Conservation (phyloP, 2,329 filamentous ascomycete genomes). For the Alternaria brassicae region DNA sequence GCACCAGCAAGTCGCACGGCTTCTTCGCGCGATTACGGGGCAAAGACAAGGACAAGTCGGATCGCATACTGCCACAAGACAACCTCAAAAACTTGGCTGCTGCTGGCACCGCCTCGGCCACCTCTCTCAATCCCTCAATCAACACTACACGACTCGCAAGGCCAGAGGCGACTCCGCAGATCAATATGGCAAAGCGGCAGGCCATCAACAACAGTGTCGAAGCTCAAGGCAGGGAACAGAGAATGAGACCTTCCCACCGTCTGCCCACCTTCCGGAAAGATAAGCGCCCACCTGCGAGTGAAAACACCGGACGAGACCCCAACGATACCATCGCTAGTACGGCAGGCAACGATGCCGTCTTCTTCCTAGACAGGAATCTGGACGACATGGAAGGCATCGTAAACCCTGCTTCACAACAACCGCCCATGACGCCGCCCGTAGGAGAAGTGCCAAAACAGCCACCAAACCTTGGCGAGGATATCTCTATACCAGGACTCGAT, state of each 20-base stretch:
- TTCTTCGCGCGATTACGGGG: constrained; percentile 63
- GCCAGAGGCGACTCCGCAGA: constrained; percentile 39
- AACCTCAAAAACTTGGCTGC: constrained; percentile 49
- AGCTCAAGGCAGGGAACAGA: constrained; percentile 28
- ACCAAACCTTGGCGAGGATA: constrained; percentile 58
- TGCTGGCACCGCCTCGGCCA: constrained; percentile 43
- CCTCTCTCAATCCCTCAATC: constrained; percentile 49
- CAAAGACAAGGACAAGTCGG: constrained; percentile 57
- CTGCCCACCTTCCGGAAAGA: constrained; percentile 60
- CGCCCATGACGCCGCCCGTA: constrained; percentile 72
- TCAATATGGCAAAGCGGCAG: constrained; percentile 37
- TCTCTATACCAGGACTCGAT: constrained; percentile 38
- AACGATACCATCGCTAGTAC: constrained; percentile 51
- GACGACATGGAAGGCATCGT: constrained; percentile 92
- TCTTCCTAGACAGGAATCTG: constrained; percentile 85
- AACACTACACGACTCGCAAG: constrained; percentile 37
- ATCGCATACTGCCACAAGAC: constrained; percentile 45
- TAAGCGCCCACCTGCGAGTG: constrained; percentile 37
- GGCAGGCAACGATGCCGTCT: constrained; percentile 66
- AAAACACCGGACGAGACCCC: constrained; percentile 53
- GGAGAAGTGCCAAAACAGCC: constrained; percentile 54
- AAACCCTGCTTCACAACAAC: constrained; percentile 61
- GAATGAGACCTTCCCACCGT: constrained; percentile 47
- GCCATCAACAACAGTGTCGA: constrained; percentile 27
- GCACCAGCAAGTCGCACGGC: constrained; percentile 59